Percentiles rank a stretch among this genome's conserved stretches.
Conservation (phyloP, 495 filamentous ascomycete species). For the Hapsidospora chrysogenum region DNA sequence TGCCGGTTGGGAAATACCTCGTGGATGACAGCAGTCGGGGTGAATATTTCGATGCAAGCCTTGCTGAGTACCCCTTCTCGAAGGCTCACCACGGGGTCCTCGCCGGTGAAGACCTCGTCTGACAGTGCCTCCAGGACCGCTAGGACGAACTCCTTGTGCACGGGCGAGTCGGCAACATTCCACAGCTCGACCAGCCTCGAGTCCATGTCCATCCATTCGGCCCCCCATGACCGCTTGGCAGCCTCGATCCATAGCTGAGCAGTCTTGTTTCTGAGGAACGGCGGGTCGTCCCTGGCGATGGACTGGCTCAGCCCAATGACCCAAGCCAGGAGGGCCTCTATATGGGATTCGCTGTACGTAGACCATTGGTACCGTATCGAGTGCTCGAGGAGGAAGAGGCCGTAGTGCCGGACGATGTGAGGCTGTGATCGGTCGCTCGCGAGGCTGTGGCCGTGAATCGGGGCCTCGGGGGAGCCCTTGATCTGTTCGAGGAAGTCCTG, state of each 20-base stretch:
- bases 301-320: conserved; percentile 62
- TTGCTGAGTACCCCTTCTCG: conserved; percentile 71
- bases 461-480: conserved; percentile 61
- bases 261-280: conserved; percentile 81
- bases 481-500: conserved; percentile 67
- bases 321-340: conserved; percentile 47
- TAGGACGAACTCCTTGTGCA: conserved; percentile 67
- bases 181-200: conserved; percentile 64
- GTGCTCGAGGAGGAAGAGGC: conserved; percentile 77
- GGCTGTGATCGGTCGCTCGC: conserved; percentile 55
- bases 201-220: conserved; percentile 93
- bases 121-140: conserved; percentile 81
- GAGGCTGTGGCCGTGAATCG: conserved; percentile 70
- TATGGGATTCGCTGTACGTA: conserved; percentile 47
- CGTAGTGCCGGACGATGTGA: conserved; percentile 80
- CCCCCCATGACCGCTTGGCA: conserved; percentile 81
- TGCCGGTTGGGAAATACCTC: conserved; percentile 56
- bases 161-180: conserved; percentile 40
- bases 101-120: conserved; percentile 82
- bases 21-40: conserved; percentile 54
- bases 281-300: conserved; percentile 54
- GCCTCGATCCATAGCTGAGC: conserved; percentile 92
- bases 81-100: conserved; percentile 69
- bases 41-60: conserved; percentile 84
- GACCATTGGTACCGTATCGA: conserved; percentile 70